These are phyloP conservation scores for Tricholoma sp. DNA, from an alignment of 768 basidiomycete species.

Conservation along the genomic window DNA sequence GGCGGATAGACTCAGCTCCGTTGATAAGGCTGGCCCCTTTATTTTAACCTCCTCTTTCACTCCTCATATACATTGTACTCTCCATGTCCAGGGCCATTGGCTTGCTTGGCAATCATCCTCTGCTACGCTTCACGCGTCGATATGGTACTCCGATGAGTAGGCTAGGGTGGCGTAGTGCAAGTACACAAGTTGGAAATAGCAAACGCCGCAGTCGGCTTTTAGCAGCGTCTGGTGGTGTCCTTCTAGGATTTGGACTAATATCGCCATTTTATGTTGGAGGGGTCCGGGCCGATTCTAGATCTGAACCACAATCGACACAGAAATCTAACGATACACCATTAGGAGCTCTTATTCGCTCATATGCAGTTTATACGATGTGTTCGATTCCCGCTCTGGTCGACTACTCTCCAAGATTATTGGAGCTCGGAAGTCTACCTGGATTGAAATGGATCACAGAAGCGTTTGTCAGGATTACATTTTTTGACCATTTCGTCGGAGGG, in stretches of 20 bases:
- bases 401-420: slow-evolving; percentile 61
- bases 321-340: slow-evolving; percentile 21
- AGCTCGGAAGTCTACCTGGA: slow-evolving; percentile 50
- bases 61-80: neutral
- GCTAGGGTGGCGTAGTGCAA: slow-evolving; percentile 7
- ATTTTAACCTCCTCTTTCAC: neutral
- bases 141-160: neutral
- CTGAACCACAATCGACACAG: slow-evolving; percentile 2
- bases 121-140: neutral
- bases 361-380: slow-evolving; percentile 78
- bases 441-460: slow-evolving; percentile 60
- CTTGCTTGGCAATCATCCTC: neutral
- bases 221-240: slow-evolving; percentile 7
- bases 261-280: slow-evolving; percentile 7
- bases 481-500: slow-evolving; percentile 90
- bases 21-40: neutral
- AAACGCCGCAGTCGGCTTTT: slow-evolving; percentile 2
- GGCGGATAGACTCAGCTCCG: neutral
- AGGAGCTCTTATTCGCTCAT: slow-evolving; percentile 55
- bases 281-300: slow-evolving; percentile 10
- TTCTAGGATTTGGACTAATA: slow-evolving; percentile 12
- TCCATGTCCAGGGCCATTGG: neutral
- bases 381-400: slow-evolving; percentile 77
- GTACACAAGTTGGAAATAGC: slow-evolving; percentile 1
- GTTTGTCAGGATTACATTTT: slow-evolving; percentile 78